Evolutionary conservation across 495 filamentous ascomycete genomes (phyloP).

Genomic region (Podospora anserina): DNA sequence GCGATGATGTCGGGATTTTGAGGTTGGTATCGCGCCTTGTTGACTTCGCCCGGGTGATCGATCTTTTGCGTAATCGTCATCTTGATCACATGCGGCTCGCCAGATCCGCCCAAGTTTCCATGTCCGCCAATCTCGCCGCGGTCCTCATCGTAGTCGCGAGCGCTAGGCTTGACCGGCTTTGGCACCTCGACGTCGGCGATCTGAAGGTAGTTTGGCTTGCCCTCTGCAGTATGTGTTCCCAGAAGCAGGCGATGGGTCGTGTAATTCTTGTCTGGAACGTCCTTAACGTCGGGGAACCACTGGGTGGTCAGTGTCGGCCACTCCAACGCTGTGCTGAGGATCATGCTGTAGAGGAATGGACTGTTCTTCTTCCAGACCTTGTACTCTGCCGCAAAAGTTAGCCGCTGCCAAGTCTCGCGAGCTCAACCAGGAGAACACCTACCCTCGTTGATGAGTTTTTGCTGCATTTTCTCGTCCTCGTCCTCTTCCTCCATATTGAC

Average conservation of each 20-base stretch:
- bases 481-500: conserved; percentile 63
- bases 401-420: background rate
- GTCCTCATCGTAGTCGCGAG: conserved; percentile 82
- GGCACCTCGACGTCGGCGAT: conserved; percentile 91
- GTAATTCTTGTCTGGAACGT: conserved; percentile 76
- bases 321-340: conserved; percentile 87
- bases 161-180: conserved; percentile 67
- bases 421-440: conserved; percentile 17
- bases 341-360: conserved; percentile 96
- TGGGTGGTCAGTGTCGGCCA: conserved; percentile 98
- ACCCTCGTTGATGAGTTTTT: conserved; percentile 95
- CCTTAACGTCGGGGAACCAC: conserved; percentile 96
- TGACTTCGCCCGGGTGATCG: conserved; percentile 93
- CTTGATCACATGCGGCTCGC: conserved; percentile 60
- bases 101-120: conserved; percentile 59
- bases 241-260: conserved; percentile 87
- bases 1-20: conserved; percentile 98
- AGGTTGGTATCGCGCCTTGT: conserved; percentile 96
- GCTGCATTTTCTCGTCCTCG: conserved; percentile 58
- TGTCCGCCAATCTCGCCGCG: conserved; percentile 92
- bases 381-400: conserved; percentile 63
- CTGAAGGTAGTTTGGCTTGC: conserved; percentile 87
- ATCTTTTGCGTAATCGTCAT: conserved; percentile 94
- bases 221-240: conserved; percentile 89
- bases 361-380: conserved; percentile 99